Base-by-base conservation (phyloP, 2,329 filamentous ascomycete genomes). In the Colletotrichum brevisporum region DNA sequence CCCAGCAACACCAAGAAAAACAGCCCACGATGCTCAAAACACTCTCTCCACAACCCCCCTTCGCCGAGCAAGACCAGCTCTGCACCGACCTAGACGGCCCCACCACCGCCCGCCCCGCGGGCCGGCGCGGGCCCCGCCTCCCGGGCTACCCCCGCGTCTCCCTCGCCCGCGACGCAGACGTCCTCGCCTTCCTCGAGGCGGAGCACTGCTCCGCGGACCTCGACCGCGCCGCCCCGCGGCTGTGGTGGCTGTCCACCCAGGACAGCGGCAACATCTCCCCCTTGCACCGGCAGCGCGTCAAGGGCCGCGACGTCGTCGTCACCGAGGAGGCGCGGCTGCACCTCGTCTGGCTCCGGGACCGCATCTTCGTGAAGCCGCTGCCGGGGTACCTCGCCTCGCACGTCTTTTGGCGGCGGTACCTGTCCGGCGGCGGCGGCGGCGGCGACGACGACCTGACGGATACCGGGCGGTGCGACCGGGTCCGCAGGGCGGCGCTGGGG, bases 311-410 rank as follows among this genome's bases (percentile, higher is more conserved):
- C 1, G 77, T 83, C 16, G 26, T 79, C 1, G 43, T 80, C 12
- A 76, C 77, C 5, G 79, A 82, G 64, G 71, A 79, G 41, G 71
- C 76, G 1, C 75, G 79, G 41, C 70, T 80, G 10, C 79, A 82
- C 69, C 72, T 83, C 0, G 74, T 81, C 9, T 78, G 77, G 77
- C 59, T 71, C 21, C 54, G 75, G 41, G 60, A 71, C 2, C 68
- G 71, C 1, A 76, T 79, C 21, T 79, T 75, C 47, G 70, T 81
- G 24, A 81, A 81, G 59, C 79, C 78, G 12, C 65, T 80, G 1
- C 79, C 77, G 3, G 12, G 48, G 2, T 79, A 76, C 57, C 72
- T 80, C 6, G 52, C 76, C 8, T 71, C 73, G 21, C 53, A 73
- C 6, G 27, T 61, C 2, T 76, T 79, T 48, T 80, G 78, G 75